Base-by-base conservation (phyloP, 2,329 filamentous ascomycete genomes). In the Sclerotinia minor region DNA sequence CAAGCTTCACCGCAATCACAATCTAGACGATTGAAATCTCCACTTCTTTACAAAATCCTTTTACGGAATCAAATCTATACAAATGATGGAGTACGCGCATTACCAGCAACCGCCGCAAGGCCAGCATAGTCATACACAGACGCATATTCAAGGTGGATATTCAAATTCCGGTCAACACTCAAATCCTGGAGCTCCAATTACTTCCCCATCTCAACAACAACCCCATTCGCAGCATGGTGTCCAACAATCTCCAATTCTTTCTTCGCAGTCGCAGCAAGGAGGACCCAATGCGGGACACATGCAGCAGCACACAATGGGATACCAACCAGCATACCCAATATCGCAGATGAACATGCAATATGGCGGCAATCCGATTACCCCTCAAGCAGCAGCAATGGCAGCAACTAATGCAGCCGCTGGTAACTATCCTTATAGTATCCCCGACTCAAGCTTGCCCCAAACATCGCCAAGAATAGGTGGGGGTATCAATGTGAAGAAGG, bases 361-460 rank as follows among this genome's bases (percentile, higher is more conserved):
- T 81, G 89, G 85, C 68, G 92, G 94, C 80, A 89, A 90, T 45
- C 87, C 90, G 26, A 92, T 93, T 58, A 73, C 73, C 38, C 72
- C 75, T 6, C 92, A 96, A 79, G 93, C 93, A 19, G 94, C 94
- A 61, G 94, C 94, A 68, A 95, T 97, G 92, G 94, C 91, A 55
- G 87, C 91, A 29, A 97, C 94, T 1, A 94, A 94, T 24, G 94
- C 94, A 1, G 94, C 94, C 15, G 94, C 93, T 7, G 94, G 94
- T 52, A 90, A 92, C 69, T 81, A 83, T 71, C 91, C 90, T 73
- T 89, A 90, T 70, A 87, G 93, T 80, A 81, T 89, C 63, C 87
- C 90, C 67, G 91, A 94, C 75, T 84, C 86, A 26, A 88, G 84
- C 81, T 83, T 84, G 80, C 84, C 79, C 79, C 90, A 85, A 79